Evolutionary conservation across 495 filamentous ascomycete species (phyloP).

Genomic region (Apodospora peruviana): DNA sequence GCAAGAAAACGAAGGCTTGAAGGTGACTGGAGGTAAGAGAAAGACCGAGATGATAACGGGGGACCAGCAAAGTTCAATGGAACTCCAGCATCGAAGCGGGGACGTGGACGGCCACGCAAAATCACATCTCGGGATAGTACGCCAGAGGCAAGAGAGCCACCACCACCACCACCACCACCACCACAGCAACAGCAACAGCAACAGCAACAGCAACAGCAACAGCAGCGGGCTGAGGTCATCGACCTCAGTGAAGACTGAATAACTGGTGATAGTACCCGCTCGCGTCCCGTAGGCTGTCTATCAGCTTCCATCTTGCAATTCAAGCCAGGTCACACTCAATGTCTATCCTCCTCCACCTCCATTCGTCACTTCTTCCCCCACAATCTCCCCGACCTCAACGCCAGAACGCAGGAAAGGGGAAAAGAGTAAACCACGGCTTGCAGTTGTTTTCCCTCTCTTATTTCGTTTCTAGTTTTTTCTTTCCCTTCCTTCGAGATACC

Average conservation of each 20-base stretch:
- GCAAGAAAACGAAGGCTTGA: background rate
- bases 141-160: too few relatives aligned
- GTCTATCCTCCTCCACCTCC: background rate
- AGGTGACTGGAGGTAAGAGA: background rate
- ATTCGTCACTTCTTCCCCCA: constrained; percentile 31
- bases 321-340: background rate
- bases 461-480: constrained; percentile 13
- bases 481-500: constrained; percentile 18
- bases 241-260: too few relatives aligned
- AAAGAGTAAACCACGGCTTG: constrained; percentile 27
- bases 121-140: too few relatives aligned
- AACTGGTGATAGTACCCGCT: too few relatives aligned
- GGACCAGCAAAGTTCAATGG: too few relatives aligned
- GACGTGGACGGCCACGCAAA: too few relatives aligned
- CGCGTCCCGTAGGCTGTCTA: constrained; percentile 8
- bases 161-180: too few relatives aligned
- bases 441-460: background rate
- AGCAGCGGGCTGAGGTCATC: too few relatives aligned
- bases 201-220: too few relatives aligned
- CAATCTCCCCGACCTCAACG: constrained; percentile 27
- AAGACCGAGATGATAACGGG: background rate
- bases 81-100: too few relatives aligned
- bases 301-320: constrained; percentile 24
- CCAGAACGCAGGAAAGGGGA: constrained; percentile 28
- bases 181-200: too few relatives aligned